A percentile compares a stretch with the other conserved stretches of the same genome.
Conservation (phyloP, 2,329 filamentous ascomycete genomes). For the Phaeosphaeriaceae sp. region DNA sequence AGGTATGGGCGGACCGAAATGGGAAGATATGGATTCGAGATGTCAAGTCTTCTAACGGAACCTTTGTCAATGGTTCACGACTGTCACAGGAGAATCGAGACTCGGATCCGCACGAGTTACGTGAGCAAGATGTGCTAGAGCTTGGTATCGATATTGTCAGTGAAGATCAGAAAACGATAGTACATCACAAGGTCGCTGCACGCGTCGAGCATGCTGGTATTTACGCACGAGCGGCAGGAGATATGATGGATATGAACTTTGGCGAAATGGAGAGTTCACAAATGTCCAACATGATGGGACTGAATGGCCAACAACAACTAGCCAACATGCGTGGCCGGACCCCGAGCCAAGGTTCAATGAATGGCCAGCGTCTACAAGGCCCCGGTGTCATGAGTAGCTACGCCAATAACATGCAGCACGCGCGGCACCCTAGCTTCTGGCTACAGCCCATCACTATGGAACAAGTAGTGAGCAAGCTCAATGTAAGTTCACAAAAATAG, state of each 20-base stretch:
- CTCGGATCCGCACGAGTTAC: conserved; percentile 91
- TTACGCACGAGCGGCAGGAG: conserved; percentile 70
- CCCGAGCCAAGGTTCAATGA: conserved; percentile 61
- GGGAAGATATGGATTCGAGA: conserved; percentile 96
- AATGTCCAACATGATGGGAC: conserved; percentile 70
- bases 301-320: conserved; percentile 68
- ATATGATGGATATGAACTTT: conserved; percentile 86
- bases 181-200: conserved; percentile 97
- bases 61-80: conserved; percentile 92
- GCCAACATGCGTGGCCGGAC: conserved; percentile 72
- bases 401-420: conserved; percentile 68
- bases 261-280: conserved; percentile 84
- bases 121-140: conserved; percentile 89
- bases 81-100: conserved; percentile 94
- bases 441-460: conserved; percentile 90
- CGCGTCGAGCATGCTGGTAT: conserved; percentile 96
- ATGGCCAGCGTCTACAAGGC: conserved; percentile 67
- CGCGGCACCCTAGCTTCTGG: conserved; percentile 81
- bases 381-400: conserved; percentile 63
- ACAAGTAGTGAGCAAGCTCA: conserved; percentile 86
- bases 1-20: conserved; percentile 85
- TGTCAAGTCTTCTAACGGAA: conserved; percentile 98
- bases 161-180: conserved; percentile 97
- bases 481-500: conserved; percentile 61
- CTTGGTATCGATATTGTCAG: conserved; percentile 98